Conservation (phyloP, 345 rosid species). For the Salix brachista region DNA sequence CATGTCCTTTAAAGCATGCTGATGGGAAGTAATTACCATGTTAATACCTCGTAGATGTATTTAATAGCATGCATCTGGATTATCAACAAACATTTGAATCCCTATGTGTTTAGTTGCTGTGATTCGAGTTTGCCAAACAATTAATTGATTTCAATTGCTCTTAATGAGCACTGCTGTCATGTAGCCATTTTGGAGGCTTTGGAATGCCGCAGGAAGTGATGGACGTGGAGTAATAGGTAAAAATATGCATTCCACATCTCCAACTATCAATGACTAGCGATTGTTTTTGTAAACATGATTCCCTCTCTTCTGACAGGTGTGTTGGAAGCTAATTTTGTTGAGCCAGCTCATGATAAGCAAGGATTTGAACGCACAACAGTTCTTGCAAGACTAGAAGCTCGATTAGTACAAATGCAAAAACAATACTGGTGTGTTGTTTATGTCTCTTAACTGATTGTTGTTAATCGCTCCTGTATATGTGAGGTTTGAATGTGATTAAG, state of each 20-base stretch:
- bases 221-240: slow-evolving; percentile 96
- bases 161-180: slow-evolving; percentile 12
- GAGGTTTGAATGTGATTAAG: not conserved
- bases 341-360: slow-evolving; percentile 98
- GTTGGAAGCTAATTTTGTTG: slow-evolving; percentile 89
- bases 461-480: not conserved
- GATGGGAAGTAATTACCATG: not conserved
- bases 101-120: not conserved
- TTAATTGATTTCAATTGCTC: not conserved
- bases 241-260: slow-evolving; percentile 4
- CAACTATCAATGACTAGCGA: not conserved
- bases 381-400: slow-evolving; percentile 76
- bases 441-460: not conserved
- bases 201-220: slow-evolving; percentile 88
- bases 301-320: slow-evolving; percentile 50
- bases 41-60: not conserved
- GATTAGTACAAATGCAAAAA: slow-evolving; percentile 80
- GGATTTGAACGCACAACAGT: slow-evolving; percentile 91
- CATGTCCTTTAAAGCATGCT: not conserved
- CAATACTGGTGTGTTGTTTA: slow-evolving; percentile 57
- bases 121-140: not conserved
- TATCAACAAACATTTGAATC: not conserved
- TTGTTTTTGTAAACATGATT: slow-evolving; percentile 8
- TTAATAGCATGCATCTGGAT: not conserved
- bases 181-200: slow-evolving; percentile 98